Conservation (phyloP, 2,329 filamentous ascomycete genomes). For the Parastagonospora nodorum region DNA sequence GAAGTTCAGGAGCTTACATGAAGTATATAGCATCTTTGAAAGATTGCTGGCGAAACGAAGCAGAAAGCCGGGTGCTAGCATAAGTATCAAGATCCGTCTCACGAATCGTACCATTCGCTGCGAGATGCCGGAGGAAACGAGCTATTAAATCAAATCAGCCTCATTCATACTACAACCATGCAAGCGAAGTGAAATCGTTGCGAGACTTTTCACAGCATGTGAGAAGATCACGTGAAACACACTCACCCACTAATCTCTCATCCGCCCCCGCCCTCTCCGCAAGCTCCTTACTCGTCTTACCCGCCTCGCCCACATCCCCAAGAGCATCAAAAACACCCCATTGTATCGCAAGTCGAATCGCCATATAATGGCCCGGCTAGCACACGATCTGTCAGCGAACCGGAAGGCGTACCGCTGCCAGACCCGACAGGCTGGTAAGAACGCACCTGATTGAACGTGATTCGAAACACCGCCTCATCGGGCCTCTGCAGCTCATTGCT, state of each 20-base stretch:
- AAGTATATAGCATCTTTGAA: slow-evolving; percentile 11
- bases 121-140: slow-evolving; percentile 12
- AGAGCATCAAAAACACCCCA: slow-evolving; percentile 12
- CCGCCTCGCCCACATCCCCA: slow-evolving; percentile 4
- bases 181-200: neutral
- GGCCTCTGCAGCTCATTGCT: slow-evolving; percentile 4
- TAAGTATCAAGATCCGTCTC: slow-evolving; percentile 9
- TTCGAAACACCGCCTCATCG: slow-evolving; percentile 6
- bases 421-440: neutral
- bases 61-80: slow-evolving; percentile 10
- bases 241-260: slow-evolving; percentile 9
- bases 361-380: slow-evolving; percentile 12
- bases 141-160: neutral
- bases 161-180: neutral
- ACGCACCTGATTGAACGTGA: slow-evolving; percentile 8
- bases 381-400: slow-evolving; percentile 2
- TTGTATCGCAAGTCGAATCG: slow-evolving; percentile 12
- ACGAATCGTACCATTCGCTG: slow-evolving; percentile 10
- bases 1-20: slow-evolving; percentile 2
- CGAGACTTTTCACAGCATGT: neutral
- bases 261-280: slow-evolving; percentile 6
- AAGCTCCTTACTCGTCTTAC: slow-evolving; percentile 3
- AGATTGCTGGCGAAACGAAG: slow-evolving; percentile 9
- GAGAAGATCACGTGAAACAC: too few relatives aligned
- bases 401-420: neutral